Evolutionary conservation across 1,284 basidiomycete species (phyloP).

Genomic region (Heterobasidion irregulare): DNA sequence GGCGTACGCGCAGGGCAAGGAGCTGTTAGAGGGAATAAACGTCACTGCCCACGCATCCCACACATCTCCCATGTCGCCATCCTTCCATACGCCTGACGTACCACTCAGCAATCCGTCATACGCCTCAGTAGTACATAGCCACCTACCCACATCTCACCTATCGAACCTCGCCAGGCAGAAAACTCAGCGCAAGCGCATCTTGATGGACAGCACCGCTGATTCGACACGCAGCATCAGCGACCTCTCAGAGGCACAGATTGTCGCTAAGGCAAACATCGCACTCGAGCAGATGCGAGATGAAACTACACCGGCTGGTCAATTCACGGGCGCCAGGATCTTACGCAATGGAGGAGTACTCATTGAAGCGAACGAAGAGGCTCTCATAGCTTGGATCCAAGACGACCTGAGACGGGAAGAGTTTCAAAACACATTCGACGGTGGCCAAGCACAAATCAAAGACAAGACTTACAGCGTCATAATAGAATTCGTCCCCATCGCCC

Average conservation of each 20-base stretch:
- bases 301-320: not conserved
- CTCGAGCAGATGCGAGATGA: not conserved
- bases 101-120: not conserved
- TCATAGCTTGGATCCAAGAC: not conserved
- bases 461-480: not conserved
- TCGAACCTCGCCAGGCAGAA: not conserved
- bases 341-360: not conserved
- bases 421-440: not conserved
- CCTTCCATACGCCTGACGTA: too few relatives aligned
- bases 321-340: not conserved
- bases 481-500: not conserved
- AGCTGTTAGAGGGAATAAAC: not conserved
- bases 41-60: not conserved
- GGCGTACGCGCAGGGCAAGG: not conserved
- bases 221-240: too few relatives aligned
- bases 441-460: not conserved
- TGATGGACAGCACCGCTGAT: not conserved
- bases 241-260: not conserved
- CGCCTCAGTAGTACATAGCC: not conserved
- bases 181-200: not conserved
- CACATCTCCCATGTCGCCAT: not conserved
- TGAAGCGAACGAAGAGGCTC: not conserved
- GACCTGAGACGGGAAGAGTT: not conserved
- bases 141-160: not conserved
- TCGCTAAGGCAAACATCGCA: not conserved